Percentiles rank a stretch among this genome's conserved stretches.
phyloP scores from a whole-genome alignment of 441 rosid genomes.

The Bruguiera hainesii region DNA sequence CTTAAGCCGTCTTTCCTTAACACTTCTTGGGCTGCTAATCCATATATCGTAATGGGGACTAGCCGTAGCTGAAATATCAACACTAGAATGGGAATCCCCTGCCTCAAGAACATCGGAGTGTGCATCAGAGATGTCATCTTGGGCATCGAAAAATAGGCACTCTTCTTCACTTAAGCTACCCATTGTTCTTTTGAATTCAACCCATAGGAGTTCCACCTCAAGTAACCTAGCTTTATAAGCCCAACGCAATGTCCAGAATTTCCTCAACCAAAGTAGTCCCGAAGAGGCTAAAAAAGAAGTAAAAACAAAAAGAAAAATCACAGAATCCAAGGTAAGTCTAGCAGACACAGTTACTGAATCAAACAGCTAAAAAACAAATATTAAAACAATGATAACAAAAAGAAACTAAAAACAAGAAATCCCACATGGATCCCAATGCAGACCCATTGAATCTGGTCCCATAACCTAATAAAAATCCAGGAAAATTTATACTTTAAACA shows the following conservation, averaged over 20 bases:
- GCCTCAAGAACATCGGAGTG: conserved; percentile 24
- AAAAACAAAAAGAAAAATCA: conserved; percentile 28
- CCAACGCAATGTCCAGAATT: conserved; percentile 40
- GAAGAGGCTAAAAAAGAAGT: conserved; percentile 22
- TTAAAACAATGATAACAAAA: conserved; percentile 18
- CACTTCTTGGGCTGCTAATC: conserved; percentile 54
- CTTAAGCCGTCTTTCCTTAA: conserved; percentile 55
- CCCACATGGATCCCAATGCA: conserved; percentile 86
- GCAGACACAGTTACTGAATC: conserved; percentile 24
- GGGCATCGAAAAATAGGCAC: conserved; percentile 59
- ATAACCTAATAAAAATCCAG: conserved; percentile 14
- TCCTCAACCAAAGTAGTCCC: conserved; percentile 66
- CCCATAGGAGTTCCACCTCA: conserved; percentile 61
- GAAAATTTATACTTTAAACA: conserved; percentile 21
- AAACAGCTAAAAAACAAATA: conserved; percentile 23
- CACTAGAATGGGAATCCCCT: conserved; percentile 19
- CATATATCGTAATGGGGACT: conserved; percentile 51
- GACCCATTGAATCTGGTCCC: conserved; percentile 56
- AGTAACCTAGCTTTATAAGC: conserved; percentile 34
- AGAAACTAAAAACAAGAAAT: conserved; percentile 48
- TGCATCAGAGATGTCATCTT: conserved; percentile 37
- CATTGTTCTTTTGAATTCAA: conserved; percentile 56
- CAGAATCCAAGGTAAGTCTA: conserved; percentile 54
- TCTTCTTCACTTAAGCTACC: conserved; percentile 52
- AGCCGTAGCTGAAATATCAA: conserved; percentile 14